Evolutionary conservation across 2,329 filamentous ascomycete species (phyloP), one percentile per base, ranked within the genome.

Genomic region (Penicillium sp.): DNA sequence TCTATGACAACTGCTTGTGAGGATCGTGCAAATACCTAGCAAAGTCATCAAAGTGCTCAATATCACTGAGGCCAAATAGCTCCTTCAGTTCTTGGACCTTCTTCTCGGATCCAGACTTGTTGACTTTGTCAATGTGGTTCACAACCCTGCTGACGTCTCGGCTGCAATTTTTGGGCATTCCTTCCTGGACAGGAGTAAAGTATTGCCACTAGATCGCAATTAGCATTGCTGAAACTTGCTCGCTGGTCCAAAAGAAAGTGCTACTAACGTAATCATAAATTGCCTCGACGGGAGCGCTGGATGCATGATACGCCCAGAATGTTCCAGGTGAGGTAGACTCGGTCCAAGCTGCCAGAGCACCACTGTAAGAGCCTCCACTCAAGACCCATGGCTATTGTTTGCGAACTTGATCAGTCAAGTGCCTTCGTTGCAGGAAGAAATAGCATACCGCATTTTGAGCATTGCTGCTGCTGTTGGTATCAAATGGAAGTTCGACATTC

Each of bases 291-390:
- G 84, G 83, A 0, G 82, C 86, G 70, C 82, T 84, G 33, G 83
- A 84, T 3, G 85, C 77, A 71, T 86, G 84, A 65, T 87, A 87
- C 1, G 85, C 85, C 85, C 85, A 88, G 73, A 86, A 85, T 0
- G 84, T 86, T 7, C 83, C 85, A 0, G 85, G 84, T 1, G 80
- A 75, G 2, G 82, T 74, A 13, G 81, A 81, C 38, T 83, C 82
- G 2, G 81, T 84, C 85, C 85, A 87, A 0, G 84, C 85, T 1
- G 84, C 72, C 17, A 88, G 75, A 5, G 84, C 83, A 44, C 85
- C 86, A 35, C 80, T 81, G 70, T 88, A 88, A 0, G 83, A 86
- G 30, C 84, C 85, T 15, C 86, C 86, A 7, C 79, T 76, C 51
- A 84, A 76, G 5, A 88, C 79, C 85, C 86, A 88, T 2, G 86